These are phyloP conservation scores for Cordyceps sp. DNA, from an alignment of 2,329 filamentous ascomycete genomes.

Conservation along the genomic window DNA sequence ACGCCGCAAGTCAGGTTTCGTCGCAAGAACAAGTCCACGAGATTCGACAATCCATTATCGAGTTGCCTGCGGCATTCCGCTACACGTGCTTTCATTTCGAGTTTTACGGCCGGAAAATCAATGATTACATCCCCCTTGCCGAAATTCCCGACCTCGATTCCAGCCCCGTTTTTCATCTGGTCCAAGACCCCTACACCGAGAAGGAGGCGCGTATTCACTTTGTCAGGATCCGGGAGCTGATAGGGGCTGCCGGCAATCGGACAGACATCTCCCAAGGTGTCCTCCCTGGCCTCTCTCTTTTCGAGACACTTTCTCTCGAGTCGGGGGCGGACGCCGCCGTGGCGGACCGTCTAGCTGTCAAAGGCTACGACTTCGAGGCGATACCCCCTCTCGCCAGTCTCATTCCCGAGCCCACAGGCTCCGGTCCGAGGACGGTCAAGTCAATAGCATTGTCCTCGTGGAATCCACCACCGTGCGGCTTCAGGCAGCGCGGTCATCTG, in stretches of 20 bases:
- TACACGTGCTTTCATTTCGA: slow-evolving; percentile 99
- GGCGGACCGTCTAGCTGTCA: slow-evolving; percentile 26
- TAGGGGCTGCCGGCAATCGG: slow-evolving; percentile 79
- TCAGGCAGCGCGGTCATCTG: slow-evolving; percentile 81
- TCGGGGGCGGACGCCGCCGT: slow-evolving; percentile 21
- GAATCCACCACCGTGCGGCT: slow-evolving; percentile 89
- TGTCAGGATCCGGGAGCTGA: slow-evolving; percentile 77
- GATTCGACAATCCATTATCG: slow-evolving; percentile 89
- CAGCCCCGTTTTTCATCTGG: slow-evolving; percentile 62
- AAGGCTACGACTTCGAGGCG: slow-evolving; percentile 63
- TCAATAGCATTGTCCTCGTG: slow-evolving; percentile 75
- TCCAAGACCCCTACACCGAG: slow-evolving; percentile 95
- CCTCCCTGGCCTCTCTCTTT: slow-evolving; percentile 68
- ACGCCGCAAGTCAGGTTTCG: slow-evolving; percentile 47
- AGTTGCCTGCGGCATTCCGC: slow-evolving; percentile 81
- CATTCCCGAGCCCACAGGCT: slow-evolving; percentile 47
- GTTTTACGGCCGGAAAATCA: slow-evolving; percentile 74
- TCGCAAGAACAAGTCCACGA: slow-evolving; percentile 95
- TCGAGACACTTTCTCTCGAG: slow-evolving; percentile 53
- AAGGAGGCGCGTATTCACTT: slow-evolving; percentile 95
- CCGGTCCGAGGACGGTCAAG: slow-evolving; percentile 81
- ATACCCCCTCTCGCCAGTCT: slow-evolving; percentile 53
- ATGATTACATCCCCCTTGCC: slow-evolving; percentile 84
- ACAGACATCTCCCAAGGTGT: slow-evolving; percentile 79
- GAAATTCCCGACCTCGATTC: slow-evolving; percentile 68